Conservation (phyloP, 129 eudicot species). For the Chrysanthemum seticuspe region DNA sequence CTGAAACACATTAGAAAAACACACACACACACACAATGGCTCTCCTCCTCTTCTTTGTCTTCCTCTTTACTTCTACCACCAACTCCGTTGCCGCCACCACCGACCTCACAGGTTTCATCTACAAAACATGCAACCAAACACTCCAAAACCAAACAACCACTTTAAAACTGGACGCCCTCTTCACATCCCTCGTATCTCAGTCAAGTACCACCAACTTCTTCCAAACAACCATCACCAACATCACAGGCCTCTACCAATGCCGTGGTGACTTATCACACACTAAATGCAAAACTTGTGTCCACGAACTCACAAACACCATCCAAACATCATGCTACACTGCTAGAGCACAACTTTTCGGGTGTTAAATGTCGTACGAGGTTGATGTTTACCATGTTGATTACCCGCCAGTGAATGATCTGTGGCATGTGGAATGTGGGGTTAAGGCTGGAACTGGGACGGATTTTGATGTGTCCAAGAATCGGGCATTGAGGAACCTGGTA, state of each 20-base stretch:
- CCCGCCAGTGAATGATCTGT: slow-evolving; percentile 43
- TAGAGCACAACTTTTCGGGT: slow-evolving; percentile 62
- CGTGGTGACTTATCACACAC: slow-evolving; percentile 56
- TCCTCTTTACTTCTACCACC: too few species aligned
- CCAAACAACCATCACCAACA: slow-evolving; percentile 48
- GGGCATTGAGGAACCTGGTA: slow-evolving; percentile 49
- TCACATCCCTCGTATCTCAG: slow-evolving; percentile 40
- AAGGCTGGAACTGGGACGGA: slow-evolving; percentile 58
- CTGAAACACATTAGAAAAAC: too few species aligned
- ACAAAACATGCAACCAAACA: too few species aligned
- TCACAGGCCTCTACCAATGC: slow-evolving; percentile 77
- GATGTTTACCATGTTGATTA: slow-evolving; percentile 35
- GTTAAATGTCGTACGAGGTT: slow-evolving; percentile 62
- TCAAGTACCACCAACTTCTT: slow-evolving; percentile 54
- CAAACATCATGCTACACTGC: slow-evolving; percentile 55
- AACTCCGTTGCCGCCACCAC: too few species aligned
- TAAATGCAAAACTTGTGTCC: slow-evolving; percentile 60
- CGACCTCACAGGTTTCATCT: too few species aligned
- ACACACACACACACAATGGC: too few species aligned
- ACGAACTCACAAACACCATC: slow-evolving; percentile 25
- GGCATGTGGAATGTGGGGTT: slow-evolving; percentile 64
- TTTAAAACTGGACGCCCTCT: slow-evolving; percentile 6
- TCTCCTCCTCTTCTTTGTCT: too few species aligned
- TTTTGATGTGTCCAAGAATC: slow-evolving; percentile 46
- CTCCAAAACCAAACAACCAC: too few species aligned